Conservation (phyloP, 2,329 filamentous ascomycete genomes). For the Eutypella sp. region DNA sequence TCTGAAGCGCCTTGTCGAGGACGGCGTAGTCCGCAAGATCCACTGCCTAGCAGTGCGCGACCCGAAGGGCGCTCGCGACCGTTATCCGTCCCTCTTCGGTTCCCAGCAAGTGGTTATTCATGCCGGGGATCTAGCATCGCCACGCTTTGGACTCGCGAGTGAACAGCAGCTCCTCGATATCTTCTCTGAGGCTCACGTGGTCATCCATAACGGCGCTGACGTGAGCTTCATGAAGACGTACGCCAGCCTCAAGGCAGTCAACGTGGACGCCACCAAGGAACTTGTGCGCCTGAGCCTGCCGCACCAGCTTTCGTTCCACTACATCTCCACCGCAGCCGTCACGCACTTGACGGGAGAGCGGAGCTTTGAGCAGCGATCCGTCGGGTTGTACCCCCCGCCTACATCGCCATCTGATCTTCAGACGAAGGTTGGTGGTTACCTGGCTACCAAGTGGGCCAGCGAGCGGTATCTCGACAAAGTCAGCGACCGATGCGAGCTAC, state of each 20-base stretch:
- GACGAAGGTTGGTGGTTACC: constrained; percentile 15
- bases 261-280: constrained; percentile 29
- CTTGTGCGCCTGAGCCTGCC: constrained; percentile 9
- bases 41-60: constrained; percentile 38
- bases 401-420: no score
- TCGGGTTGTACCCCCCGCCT: no score
- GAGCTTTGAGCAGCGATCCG: not conserved
- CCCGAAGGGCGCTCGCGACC: not conserved
- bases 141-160: not conserved
- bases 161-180: constrained; percentile 2
- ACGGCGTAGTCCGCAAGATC: constrained; percentile 28
- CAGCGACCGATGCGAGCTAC: not conserved
- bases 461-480: constrained; percentile 18
- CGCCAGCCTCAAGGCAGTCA: constrained; percentile 25
- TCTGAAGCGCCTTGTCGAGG: constrained; percentile 29
- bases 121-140: not conserved
- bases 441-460: constrained; percentile 19
- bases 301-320: constrained; percentile 28
- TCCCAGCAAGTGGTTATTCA: not conserved
- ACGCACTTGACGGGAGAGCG: not conserved
- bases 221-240: constrained; percentile 33
- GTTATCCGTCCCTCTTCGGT: not conserved
- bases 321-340: constrained; percentile 26
- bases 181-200: constrained; percentile 29
- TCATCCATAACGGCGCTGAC: constrained; percentile 48